phyloP scores from a whole-genome alignment of 805 yeast species.

The Myxozyma mucilagina region DNA sequence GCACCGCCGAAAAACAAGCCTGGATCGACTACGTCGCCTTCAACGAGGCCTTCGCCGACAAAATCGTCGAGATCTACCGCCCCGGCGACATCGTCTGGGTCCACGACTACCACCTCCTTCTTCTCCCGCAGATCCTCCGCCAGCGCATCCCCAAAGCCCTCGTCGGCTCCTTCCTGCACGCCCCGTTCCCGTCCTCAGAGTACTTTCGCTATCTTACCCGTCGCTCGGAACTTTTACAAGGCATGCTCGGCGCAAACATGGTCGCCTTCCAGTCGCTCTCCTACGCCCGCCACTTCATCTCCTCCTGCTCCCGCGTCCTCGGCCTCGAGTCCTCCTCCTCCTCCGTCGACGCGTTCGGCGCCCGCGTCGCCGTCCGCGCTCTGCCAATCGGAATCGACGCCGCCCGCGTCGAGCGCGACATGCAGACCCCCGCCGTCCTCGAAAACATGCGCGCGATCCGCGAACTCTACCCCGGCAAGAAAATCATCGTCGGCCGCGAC shows the following conservation, averaged over 20 bases:
- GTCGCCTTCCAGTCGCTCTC: conserved; percentile 84
- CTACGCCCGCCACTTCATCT: conserved; percentile 86
- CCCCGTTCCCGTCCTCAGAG: conserved; percentile 95
- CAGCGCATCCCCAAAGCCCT: conserved; percentile 71
- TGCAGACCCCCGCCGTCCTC: conserved; percentile 45
- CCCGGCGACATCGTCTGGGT: conserved; percentile 93
- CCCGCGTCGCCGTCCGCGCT: conserved; percentile 68
- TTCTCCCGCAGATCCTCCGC: conserved; percentile 80
- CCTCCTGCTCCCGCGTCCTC: conserved; percentile 82
- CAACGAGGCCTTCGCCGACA: conserved; percentile 86
- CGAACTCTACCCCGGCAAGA: conserved; percentile 46
- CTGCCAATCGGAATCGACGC: conserved; percentile 91
- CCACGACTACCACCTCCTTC: conserved; percentile 82
- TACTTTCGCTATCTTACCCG: conserved; percentile 87
- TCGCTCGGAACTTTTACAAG: conserved; percentile 79
- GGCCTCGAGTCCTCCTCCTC: conserved; percentile 61
- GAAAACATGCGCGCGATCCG: conserved; percentile 65
- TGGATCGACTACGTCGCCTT: conserved; percentile 84
- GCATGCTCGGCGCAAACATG: conserved; percentile 85
- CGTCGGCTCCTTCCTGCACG: conserved; percentile 78
- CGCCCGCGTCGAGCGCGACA: conserved; percentile 62
- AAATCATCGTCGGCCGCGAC: conserved; percentile 91
- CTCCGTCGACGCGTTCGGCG: conserved; percentile 64
- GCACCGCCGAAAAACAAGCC: conserved; percentile 73
- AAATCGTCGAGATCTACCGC: conserved; percentile 66